Conservation (phyloP, 2,329 filamentous ascomycete genomes). For the Cladosporium colombiae region DNA sequence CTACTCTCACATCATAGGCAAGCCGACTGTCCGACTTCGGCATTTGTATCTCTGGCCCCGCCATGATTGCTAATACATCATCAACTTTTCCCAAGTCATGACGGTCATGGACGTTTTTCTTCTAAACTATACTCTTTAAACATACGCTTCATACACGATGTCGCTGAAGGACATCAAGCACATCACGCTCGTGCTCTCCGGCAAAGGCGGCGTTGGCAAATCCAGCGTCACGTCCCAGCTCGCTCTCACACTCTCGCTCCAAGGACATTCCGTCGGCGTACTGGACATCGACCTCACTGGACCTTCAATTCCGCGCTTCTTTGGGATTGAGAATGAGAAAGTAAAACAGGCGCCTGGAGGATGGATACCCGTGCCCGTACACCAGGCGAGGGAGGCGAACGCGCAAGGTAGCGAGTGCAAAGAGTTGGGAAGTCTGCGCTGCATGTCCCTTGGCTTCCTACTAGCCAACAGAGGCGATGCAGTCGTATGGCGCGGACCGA, state of each 20-base stretch:
- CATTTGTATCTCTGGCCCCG: not conserved
- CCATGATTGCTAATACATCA: conserved; percentile 12
- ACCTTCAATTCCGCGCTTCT: conserved; percentile 92
- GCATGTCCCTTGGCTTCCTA: conserved; percentile 93
- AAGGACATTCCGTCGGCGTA: conserved; percentile 87
- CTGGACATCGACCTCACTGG: conserved; percentile 96
- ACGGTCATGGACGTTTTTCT: not conserved
- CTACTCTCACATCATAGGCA: too few species aligned
- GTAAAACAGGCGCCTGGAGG: conserved; percentile 89
- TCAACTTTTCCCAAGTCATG: conserved; percentile 6
- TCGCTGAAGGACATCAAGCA: conserved; percentile 72
- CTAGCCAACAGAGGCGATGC: conserved; percentile 81
- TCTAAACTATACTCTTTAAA: not conserved
- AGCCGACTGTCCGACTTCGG: conserved; percentile 10
- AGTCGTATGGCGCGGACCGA: conserved; percentile 95
- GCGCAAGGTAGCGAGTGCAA: conserved; percentile 24
- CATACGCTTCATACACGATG: conserved; percentile 47
- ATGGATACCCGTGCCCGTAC: conserved; percentile 87
- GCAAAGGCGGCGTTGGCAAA: conserved; percentile 97
- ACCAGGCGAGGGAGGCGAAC: conserved; percentile 53
- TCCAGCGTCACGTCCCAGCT: conserved; percentile 97
- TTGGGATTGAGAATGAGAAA: conserved; percentile 84
- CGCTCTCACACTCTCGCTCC: conserved; percentile 80
- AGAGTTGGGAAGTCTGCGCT: conserved; percentile 65
- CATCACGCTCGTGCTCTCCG: conserved; percentile 82